A percentile compares a stretch with the other conserved stretches of the same genome.
These are phyloP conservation scores for Ehretia macrophylla DNA, from an alignment of 257 asterid species.

Conservation along the genomic window DNA sequence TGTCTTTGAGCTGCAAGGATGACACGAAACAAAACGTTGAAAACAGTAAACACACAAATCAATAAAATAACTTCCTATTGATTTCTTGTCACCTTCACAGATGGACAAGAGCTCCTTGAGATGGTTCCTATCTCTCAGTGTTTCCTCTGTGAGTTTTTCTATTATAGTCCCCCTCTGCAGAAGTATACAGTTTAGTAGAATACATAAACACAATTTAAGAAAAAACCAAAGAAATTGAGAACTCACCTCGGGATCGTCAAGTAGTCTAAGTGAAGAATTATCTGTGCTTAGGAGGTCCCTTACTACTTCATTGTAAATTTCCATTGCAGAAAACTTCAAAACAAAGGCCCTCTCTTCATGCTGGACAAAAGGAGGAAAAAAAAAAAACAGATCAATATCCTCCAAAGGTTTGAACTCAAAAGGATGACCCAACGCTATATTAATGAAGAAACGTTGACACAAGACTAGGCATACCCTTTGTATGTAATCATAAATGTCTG, in stretches of 20 bases:
- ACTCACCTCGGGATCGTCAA: slow-evolving; percentile 99
- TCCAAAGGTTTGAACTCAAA: slow-evolving; percentile 4
- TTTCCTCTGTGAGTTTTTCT: slow-evolving; percentile 94
- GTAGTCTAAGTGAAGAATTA: slow-evolving; percentile 71
- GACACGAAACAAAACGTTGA: slow-evolving; percentile 7
- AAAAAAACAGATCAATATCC: slow-evolving; percentile 5
- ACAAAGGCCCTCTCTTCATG: slow-evolving; percentile 94
- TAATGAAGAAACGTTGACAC: not conserved
- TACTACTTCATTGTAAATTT: slow-evolving; percentile 94
- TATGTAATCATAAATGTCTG: slow-evolving; percentile 52
- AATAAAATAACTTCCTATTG: not conserved
- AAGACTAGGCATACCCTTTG: slow-evolving; percentile 24
- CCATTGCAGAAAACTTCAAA: slow-evolving; percentile 91
- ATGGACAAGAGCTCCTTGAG: slow-evolving; percentile 81
- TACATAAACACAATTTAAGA: slow-evolving; percentile 7
- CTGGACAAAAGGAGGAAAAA: slow-evolving; percentile 29
- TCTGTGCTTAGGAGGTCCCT: slow-evolving; percentile 92
- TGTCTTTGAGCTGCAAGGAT: slow-evolving; percentile 72
- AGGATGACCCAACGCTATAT: not conserved
- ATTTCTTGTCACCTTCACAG: slow-evolving; percentile 64
- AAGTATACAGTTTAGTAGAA: slow-evolving; percentile 17
- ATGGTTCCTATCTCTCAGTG: slow-evolving; percentile 86
- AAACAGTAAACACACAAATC: not conserved
- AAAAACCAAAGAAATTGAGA: slow-evolving; percentile 17
- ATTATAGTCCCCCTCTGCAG: slow-evolving; percentile 82